Conservation (phyloP, 345 rosid species). For the Eucalyptus marginata region DNA sequence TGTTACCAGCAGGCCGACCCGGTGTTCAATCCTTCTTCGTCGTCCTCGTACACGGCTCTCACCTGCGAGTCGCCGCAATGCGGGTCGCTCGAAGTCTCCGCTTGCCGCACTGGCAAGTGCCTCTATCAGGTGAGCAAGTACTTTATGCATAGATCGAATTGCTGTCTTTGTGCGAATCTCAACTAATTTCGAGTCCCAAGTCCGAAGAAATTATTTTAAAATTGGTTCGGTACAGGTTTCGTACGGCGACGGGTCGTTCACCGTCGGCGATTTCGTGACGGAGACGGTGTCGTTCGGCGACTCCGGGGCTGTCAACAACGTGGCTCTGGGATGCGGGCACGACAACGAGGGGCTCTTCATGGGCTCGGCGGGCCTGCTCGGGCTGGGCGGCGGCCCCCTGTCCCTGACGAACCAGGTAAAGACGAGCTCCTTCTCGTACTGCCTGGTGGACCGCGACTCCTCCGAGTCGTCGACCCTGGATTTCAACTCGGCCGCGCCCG, state of each 20-base stretch:
- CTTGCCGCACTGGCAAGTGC: slow-evolving; percentile 43
- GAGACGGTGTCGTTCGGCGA: slow-evolving; percentile 69
- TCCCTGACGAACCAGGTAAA: slow-evolving; percentile 69
- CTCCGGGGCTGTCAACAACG: slow-evolving; percentile 19
- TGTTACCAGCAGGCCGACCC: slow-evolving; percentile 91
- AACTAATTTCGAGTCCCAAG: neutral
- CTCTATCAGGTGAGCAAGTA: slow-evolving; percentile 41
- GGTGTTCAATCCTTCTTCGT: slow-evolving; percentile 43
- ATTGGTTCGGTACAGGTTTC: slow-evolving; percentile 24
- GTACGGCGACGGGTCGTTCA: slow-evolving; percentile 92
- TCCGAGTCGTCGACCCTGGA: slow-evolving; percentile 52
- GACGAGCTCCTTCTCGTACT: slow-evolving; percentile 75
- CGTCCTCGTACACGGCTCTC: slow-evolving; percentile 50
- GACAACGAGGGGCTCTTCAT: slow-evolving; percentile 79
- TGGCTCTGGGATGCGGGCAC: slow-evolving; percentile 80
- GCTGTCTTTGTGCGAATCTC: neutral
- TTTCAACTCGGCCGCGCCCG: slow-evolving; percentile 47
- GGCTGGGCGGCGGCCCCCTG: slow-evolving; percentile 86
- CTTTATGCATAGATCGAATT: neutral
- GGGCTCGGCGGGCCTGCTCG: slow-evolving; percentile 82
- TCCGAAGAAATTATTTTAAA: neutral
- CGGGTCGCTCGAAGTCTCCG: slow-evolving; percentile 29
- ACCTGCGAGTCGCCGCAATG: slow-evolving; percentile 52
- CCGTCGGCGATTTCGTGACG: slow-evolving; percentile 57
- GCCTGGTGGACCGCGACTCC: slow-evolving; percentile 85